phyloP scores from a whole-genome alignment of 148 eudicot species.

The Selenicereus undatus region DNA sequence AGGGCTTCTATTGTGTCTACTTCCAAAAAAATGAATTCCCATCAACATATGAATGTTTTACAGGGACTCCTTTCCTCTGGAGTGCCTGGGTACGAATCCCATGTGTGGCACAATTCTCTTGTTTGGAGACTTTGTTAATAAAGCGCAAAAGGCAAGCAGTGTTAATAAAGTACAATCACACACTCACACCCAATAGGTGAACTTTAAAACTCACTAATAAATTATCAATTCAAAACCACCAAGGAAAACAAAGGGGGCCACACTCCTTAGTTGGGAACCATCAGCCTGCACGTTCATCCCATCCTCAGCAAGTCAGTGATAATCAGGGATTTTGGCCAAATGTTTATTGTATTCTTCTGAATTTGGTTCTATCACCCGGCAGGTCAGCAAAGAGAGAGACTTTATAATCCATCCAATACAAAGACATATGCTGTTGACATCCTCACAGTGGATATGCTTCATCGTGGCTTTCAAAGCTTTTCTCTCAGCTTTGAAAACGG shows the following conservation, averaged over 20 bases:
- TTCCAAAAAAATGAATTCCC: no score
- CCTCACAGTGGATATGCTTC: slow-evolving; percentile 46
- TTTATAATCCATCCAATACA: slow-evolving; percentile 45
- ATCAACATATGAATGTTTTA: no score
- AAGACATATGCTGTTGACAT: slow-evolving; percentile 42
- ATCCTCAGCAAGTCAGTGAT: slow-evolving; percentile 60
- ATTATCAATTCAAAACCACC: no score
- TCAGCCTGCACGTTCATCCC: slow-evolving; percentile 55
- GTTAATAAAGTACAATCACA: no score
- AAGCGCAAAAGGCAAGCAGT: no score
- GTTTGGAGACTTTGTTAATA: no score
- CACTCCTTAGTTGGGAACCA: slow-evolving; percentile 55
- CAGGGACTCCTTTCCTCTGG: no score
- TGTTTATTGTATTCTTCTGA: slow-evolving; percentile 54
- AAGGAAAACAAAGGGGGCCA: slow-evolving; percentile 9
- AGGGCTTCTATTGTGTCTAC: no score
- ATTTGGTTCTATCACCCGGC: slow-evolving; percentile 68
- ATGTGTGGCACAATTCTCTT: no score
- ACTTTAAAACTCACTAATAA: no score
- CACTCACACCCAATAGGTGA: no score
- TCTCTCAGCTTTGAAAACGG: slow-evolving; percentile 29
- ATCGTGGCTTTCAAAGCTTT: slow-evolving; percentile 30
- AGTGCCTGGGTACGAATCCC: no score
- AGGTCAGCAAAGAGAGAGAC: slow-evolving; percentile 50
- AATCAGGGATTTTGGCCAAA: slow-evolving; percentile 59